Percentiles rank a stretch among this genome's conserved stretches.
phyloP scores from a whole-genome alignment of 2,329 filamentous ascomycete genomes.

The Reticulascus tulasneorum region DNA sequence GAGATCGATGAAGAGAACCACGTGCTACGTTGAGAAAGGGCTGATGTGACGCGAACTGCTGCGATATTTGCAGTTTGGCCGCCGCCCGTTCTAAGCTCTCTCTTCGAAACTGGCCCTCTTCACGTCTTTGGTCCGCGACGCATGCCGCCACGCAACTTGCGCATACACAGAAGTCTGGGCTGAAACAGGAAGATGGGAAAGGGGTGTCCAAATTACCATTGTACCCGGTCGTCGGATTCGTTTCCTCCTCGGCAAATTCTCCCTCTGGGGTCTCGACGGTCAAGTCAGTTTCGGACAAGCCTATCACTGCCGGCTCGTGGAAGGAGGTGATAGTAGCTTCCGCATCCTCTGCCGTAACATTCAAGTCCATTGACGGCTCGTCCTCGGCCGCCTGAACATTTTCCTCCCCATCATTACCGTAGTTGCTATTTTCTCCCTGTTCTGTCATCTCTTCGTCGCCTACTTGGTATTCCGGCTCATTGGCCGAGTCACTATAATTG shows the following conservation, averaged over 20 bases:
- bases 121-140: constrained; percentile 4
- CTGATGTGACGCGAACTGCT: not conserved
- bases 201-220: constrained; percentile 11
- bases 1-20: not conserved
- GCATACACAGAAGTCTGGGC: constrained; percentile 11
- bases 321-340: too few relatives aligned
- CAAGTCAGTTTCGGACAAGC: too few relatives aligned
- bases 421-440: constrained; percentile 1
- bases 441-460: constrained; percentile 22
- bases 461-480: constrained; percentile 2
- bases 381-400: too few relatives aligned
- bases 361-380: too few relatives aligned
- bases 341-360: too few relatives aligned
- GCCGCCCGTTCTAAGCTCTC: not conserved
- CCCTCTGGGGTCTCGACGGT: too few relatives aligned
- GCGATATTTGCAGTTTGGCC: not conserved
- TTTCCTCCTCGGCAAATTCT: constrained; percentile 15
- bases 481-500: constrained; percentile 4
- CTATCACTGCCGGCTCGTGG: too few relatives aligned
- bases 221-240: constrained; percentile 8
- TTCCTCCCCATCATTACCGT: too few relatives aligned
- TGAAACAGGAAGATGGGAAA: constrained; percentile 5
- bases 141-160: constrained; percentile 1
- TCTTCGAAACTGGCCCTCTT: constrained; percentile 7
- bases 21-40: too few relatives aligned